Evolutionary conservation across 306 rosid species (phyloP).

Genomic region (Pyrus betulifolia): DNA sequence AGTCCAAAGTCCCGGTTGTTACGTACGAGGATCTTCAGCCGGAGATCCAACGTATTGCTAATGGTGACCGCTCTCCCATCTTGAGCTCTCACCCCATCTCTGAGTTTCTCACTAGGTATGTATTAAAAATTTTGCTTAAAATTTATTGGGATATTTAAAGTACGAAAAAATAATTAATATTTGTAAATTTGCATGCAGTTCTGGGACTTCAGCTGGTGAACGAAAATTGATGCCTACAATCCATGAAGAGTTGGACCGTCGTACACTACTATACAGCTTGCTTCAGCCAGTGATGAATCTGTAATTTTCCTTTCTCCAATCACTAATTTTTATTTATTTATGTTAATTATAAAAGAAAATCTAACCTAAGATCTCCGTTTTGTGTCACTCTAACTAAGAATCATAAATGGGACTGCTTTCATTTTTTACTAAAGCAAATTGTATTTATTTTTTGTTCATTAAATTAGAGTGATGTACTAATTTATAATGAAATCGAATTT

Average conservation of each 20-base stretch:
- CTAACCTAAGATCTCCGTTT: neutral
- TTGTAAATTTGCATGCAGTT: slow-evolving; percentile 33
- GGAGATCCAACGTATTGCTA: slow-evolving; percentile 71
- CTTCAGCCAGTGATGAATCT: slow-evolving; percentile 84
- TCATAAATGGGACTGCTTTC: neutral
- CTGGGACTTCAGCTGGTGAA: slow-evolving; percentile 96
- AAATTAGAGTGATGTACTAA: neutral
- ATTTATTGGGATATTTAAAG: too few species aligned
- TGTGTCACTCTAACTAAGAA: neutral
- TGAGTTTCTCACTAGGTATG: slow-evolving; percentile 84
- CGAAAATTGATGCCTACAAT: slow-evolving; percentile 86
- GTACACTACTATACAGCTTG: slow-evolving; percentile 62
- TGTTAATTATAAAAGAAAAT: neutral
- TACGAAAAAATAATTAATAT: neutral
- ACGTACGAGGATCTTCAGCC: slow-evolving; percentile 75
- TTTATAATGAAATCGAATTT: neutral
- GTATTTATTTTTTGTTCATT: neutral
- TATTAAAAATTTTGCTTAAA: neutral
- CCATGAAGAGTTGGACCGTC: slow-evolving; percentile 72
- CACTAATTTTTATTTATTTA: neutral
- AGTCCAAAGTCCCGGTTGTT: slow-evolving; percentile 63
- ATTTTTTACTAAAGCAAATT: neutral
- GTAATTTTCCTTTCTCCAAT: slow-evolving; percentile 21
- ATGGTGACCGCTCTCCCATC: slow-evolving; percentile 80
- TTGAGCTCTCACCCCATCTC: slow-evolving; percentile 64